Evolutionary conservation across 257 asterid species (phyloP), one percentile per base, ranked within the genome.

Genomic region (Verbascum thapsus): DNA sequence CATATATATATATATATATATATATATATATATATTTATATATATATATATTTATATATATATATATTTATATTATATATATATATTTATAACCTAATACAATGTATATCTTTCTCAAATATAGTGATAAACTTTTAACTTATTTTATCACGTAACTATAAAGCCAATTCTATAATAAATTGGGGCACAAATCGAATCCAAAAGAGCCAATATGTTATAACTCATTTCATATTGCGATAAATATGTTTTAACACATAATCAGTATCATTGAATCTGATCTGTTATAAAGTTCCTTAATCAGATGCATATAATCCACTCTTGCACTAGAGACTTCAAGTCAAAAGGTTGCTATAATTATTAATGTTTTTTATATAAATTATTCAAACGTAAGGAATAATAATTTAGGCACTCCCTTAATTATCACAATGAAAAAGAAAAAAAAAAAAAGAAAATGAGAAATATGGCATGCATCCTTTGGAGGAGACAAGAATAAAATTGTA

Each of bases 401-500:
- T 10, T 2, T 54, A 37, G 48, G 12, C 17, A 26, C 26, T 16
- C 43, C 16, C 10, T 63, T 38, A 35, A 19, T 48, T 19, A 13
- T 38, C 53, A 40, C 53, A 49, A 40, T 30, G 41, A 4, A 13
- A 2, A 60, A 60, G 22, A 11, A n/a, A n/a, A n/a, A n/a, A 4
- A 19, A 45, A 11, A 41, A 18, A 5, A 40, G 1, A 12, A 51
- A 10, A 19, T 0, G 38, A 10, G 39, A 44, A 22, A 3, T 12
- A 54, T 45, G 39, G 64, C 23, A 58, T 72, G 81, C 75, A 62
- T 68, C 64, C 66, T 63, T 65, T 19, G 58, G 17, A 64, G 78
- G 78, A 68, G 72, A 68, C 81, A 72, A 12, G 51, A 58, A 26
- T n/a, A 30, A 53, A 54, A 26, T 6, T 10, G 15, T 9, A 13